Base-by-base conservation (phyloP, 139 green algal species). In the Chlamydomonas sp. region DNA sequence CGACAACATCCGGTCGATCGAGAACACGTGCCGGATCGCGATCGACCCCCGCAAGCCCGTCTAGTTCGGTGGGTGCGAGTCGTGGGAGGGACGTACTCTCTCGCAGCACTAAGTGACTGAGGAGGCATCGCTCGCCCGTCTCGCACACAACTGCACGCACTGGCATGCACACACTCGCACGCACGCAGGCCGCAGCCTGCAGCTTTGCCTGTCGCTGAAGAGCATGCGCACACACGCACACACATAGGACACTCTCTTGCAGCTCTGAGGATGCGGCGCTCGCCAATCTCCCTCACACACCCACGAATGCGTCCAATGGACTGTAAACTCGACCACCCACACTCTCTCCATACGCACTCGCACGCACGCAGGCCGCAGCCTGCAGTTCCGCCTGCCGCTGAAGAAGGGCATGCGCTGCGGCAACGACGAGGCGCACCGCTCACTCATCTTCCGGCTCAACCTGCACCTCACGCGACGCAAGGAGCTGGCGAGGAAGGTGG, bases 391-490 rank as follows among this genome's bases (percentile, higher is more conserved):
- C 38, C 65, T 87, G 61, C 77, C 75, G 3, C 39, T 87, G 59
- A 67, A 73, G 10, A 72, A 71, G 58, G 73, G 73, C 58, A 76
- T 87, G 81, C 77, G 81, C 20, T 77, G 71, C 35, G 36, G 48
- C 35, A 81, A 69, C n/a, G 58, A 76, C 2, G 77, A 84, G 70
- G 59, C 75, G 13, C 79, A 87, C 69, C 73, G 75, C 35, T 37
- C 16, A 29, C 75, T 82, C 47, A 81, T 81, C 70, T 78, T 73
- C 60, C 70, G 72, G 22, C 71, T 81, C 59, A 82, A 79, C 69
- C 58, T 61, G 33, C 66, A 78, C 66, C 71, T 80, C 59, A 50
- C 10, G 39, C 39, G 39, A 50, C 39, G 39, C 39, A n/a, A 8
- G 13, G 39, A 8, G 39, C 39, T 50, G 39, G 39, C 10, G 10